phyloP scores from a whole-genome alignment of 2,329 filamentous ascomycete genomes.

The Gaeumannomyces tritici region DNA sequence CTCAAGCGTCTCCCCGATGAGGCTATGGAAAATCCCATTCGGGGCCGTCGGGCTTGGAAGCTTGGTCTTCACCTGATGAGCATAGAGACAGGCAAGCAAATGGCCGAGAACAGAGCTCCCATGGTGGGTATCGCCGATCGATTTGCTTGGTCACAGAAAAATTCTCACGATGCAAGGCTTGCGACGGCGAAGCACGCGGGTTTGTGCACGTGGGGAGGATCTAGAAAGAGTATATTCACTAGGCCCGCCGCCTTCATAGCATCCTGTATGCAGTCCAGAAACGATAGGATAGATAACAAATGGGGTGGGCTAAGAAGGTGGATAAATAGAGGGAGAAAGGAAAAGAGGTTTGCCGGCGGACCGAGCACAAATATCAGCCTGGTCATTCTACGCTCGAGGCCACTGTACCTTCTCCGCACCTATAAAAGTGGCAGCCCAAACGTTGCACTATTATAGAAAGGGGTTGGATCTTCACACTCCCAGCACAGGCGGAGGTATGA shows the following conservation, averaged over 20 bases:
- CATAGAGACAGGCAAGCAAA: neutral
- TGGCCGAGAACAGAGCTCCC: neutral
- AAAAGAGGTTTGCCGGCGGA: neutral
- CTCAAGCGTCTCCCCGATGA: too few relatives aligned
- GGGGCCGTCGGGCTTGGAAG: too few relatives aligned
- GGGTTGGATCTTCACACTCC: neutral
- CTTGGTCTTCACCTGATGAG: too few relatives aligned
- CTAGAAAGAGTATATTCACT: neutral
- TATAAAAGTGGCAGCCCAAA: too few relatives aligned
- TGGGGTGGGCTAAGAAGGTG: neutral
- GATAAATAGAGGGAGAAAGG: neutral
- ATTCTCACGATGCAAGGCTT: neutral
- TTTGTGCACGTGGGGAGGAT: neutral
- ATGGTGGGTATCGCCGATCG: neutral
- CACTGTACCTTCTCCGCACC: too few relatives aligned
- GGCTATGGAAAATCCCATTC: too few relatives aligned
- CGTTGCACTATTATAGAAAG: conserved; percentile 1
- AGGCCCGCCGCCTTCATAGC: neutral
- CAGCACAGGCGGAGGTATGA: too few relatives aligned
- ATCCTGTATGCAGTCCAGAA: neutral
- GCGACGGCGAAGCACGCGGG: neutral
- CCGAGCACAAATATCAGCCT: too few relatives aligned
- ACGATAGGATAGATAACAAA: neutral
- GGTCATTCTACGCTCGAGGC: too few relatives aligned
- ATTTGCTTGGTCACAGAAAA: neutral